Evolutionary conservation across 208 protist species (phyloP), one percentile per base, ranked within the genome.

Genomic region (Vickermania spadyakhi): DNA sequence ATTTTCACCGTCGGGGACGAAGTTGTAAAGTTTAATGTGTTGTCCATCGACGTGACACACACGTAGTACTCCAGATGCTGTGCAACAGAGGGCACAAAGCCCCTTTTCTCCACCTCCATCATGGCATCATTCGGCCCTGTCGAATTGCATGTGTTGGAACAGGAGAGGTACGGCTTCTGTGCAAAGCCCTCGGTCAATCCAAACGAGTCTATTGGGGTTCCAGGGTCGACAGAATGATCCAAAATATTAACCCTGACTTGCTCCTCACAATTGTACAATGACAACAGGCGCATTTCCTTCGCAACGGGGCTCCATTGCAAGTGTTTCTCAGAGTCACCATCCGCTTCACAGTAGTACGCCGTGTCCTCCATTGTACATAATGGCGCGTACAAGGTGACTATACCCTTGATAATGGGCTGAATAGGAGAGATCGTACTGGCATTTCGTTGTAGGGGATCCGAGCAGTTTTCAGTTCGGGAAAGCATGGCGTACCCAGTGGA

Each of bases 1-100:
- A 74, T 55, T 25, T 41, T 60, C 53, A 74, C 50, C 55, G 68
- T 66, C 4, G 68, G 68, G 14, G 57, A 2, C 1, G 30, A 36
- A 14, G 64, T 74, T 23, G 68, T 74, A 54, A 69, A 74, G 49
- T 36, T 58, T n/a, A 74, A 59, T 31, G 68, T 69, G 23, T 62
- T 56, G 56, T 74, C 68, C 0, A 14, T n/a, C 2, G 68, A 74
- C 14, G 41, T 58, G 29, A 69, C 58, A 31, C 68, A 75, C 1
- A 75, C 70, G 55, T 58, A 75, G 57, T 68, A 70, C 21, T 52
- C 2, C 30, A 0, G 2, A 53, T n/a, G 28, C 14, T 7, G 3
- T 11, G n/a, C 30, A 13, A 18, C 25, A 3, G 30, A 4, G 13
- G 56, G 3, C 51, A 28, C 23, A 26, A 42, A 28, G 59, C 21